Conservation (phyloP, 768 basidiomycete species). For the Mycena maculata region DNA sequence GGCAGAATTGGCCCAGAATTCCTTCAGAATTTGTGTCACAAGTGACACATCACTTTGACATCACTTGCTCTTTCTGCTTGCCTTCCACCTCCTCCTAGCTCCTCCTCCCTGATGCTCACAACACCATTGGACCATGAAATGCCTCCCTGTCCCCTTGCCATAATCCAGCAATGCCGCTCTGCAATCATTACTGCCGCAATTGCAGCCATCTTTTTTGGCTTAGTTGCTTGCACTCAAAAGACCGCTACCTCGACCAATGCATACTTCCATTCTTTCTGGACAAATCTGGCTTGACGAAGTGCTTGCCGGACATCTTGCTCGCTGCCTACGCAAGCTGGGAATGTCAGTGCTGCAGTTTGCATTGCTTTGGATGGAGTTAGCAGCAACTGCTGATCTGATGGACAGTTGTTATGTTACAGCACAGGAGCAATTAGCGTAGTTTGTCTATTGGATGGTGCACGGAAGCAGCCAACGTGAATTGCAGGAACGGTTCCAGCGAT, state of each 20-base stretch:
- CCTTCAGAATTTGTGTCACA: too few species aligned
- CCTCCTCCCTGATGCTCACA: too few species aligned
- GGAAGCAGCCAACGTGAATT: constrained; percentile 5
- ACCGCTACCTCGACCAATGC: constrained; percentile 8
- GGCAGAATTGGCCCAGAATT: too few species aligned
- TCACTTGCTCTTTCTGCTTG: too few species aligned
- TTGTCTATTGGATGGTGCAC: constrained; percentile 8
- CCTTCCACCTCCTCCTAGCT: too few species aligned
- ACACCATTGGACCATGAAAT: too few species aligned
- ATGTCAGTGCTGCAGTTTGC: constrained; percentile 9
- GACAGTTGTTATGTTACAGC: not conserved
- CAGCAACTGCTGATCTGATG: not conserved
- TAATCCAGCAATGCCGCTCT: not conserved
- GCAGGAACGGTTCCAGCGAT: not conserved
- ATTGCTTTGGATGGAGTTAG: constrained; percentile 10
- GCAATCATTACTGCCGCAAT: not conserved
- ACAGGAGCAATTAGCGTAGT: not conserved
- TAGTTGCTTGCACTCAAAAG: not conserved
- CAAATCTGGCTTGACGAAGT: constrained; percentile 28
- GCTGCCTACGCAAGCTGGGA: constrained; percentile 12
- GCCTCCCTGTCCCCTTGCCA: too few species aligned
- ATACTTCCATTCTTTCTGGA: constrained; percentile 29
- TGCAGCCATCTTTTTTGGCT: constrained; percentile 5
- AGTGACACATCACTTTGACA: too few species aligned
- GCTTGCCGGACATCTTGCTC: constrained; percentile 22